Evolutionary conservation across 2,329 filamentous ascomycete species (phyloP).

Genomic region (Diaporthe aspalathi): DNA sequence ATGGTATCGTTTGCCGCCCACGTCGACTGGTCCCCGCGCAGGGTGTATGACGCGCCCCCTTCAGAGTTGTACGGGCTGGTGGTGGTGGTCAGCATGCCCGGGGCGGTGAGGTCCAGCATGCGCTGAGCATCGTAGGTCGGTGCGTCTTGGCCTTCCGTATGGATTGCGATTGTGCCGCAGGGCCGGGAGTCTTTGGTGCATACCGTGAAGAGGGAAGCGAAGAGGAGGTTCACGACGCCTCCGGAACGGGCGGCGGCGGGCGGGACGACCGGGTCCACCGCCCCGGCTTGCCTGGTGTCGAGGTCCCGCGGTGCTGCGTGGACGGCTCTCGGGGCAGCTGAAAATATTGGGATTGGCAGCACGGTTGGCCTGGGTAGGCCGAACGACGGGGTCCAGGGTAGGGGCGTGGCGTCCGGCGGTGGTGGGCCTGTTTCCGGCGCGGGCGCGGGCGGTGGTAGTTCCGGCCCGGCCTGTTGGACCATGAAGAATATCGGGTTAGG

Average conservation of each 20-base stretch:
- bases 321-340: background rate
- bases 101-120: background rate
- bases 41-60: background rate
- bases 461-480: conserved; percentile 2
- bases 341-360: conserved; percentile 1
- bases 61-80: background rate
- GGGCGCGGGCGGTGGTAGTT: background rate
- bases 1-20: conserved; percentile 11
- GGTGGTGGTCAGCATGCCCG: background rate
- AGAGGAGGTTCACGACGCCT: conserved; percentile 17
- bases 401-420: background rate
- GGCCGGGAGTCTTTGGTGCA: conserved; percentile 7
- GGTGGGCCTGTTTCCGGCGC: background rate
- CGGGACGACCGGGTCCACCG: background rate
- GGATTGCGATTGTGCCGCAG: conserved; percentile 8
- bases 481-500: conserved; percentile 18
- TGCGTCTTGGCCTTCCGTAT: background rate
- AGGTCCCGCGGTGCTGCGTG: background rate
- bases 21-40: conserved; percentile 18
- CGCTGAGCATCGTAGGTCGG: background rate
- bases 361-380: background rate
- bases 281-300: background rate
- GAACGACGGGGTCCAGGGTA: background rate
- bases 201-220: conserved; percentile 13
- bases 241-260: background rate